phyloP scores from a whole-genome alignment of 805 yeast genomes.

The Candida maris region DNA sequence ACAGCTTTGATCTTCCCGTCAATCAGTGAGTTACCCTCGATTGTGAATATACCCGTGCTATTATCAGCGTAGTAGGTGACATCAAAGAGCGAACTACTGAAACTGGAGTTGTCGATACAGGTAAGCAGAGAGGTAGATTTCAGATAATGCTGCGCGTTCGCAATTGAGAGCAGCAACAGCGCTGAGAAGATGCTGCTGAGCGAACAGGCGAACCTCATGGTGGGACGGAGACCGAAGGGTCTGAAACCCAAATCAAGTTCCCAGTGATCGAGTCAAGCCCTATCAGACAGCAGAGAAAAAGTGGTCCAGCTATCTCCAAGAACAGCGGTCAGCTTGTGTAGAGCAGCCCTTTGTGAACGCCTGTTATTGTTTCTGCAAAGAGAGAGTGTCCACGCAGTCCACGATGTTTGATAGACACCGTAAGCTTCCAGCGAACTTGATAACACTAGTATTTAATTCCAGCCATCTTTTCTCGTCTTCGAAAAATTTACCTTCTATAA shows the following conservation, averaged over 20 bases:
- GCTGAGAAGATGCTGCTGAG: neutral
- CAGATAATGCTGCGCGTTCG: conserved; percentile 30
- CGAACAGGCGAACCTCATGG: conserved; percentile 1
- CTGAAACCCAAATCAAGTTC: neutral
- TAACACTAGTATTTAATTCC: no score
- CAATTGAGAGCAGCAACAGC: conserved; percentile 5
- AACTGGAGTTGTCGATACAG: conserved; percentile 86
- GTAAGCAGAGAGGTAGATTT: conserved; percentile 66
- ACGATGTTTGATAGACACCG: no score
- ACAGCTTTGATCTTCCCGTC: conserved; percentile 67
- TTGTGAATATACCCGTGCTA: conserved; percentile 56
- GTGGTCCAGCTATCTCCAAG: no score
- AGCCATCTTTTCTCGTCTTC: no score
- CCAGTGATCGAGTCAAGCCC: no score
- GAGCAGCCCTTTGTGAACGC: no score
- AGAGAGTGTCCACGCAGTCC: no score
- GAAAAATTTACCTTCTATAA: no score
- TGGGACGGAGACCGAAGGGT: conserved; percentile 15
- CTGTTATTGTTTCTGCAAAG: no score
- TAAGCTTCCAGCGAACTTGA: no score
- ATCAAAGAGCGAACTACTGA: conserved; percentile 80
- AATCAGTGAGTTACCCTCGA: conserved; percentile 76
- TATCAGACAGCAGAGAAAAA: no score
- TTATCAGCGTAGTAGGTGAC: conserved; percentile 69
- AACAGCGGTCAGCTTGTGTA: no score